These are phyloP conservation scores for Erysimum cheiranthoides DNA, from an alignment of 345 rosid genomes.

Conservation along the genomic window DNA sequence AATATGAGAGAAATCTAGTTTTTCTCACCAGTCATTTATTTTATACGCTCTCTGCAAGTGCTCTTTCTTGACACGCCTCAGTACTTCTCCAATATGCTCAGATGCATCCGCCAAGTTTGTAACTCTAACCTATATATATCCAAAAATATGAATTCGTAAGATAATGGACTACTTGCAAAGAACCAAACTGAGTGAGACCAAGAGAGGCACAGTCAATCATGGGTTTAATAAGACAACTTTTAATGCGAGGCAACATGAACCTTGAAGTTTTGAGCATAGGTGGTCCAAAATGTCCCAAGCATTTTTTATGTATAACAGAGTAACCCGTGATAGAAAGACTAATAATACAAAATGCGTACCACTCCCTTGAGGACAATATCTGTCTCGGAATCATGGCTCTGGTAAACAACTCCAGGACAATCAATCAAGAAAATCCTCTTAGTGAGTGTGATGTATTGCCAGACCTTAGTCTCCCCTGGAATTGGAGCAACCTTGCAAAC, in stretches of 20 bases:
- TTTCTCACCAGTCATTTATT: conserved; percentile 74
- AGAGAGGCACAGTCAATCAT: not conserved
- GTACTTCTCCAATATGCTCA: conserved; percentile 89
- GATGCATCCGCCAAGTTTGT: conserved; percentile 88
- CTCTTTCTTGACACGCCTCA: conserved; percentile 87
- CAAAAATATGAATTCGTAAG: conserved; percentile 8
- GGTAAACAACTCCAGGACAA: conserved; percentile 98
- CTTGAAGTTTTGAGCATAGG: not conserved
- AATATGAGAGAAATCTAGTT: not conserved
- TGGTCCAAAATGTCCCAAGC: not conserved
- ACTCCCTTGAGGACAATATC: conserved; percentile 96
- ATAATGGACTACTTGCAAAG: not conserved
- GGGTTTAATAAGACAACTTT: not conserved
- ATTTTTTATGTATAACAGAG: not conserved
- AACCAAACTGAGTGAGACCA: not conserved
- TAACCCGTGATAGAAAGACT: not conserved
- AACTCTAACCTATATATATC: conserved; percentile 56
- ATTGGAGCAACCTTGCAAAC: conserved; percentile 99
- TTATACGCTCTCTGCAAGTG: conserved; percentile 89
- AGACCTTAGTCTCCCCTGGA: conserved; percentile 98
- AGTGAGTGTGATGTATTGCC: conserved; percentile 97
- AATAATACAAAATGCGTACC: conserved; percentile 55
- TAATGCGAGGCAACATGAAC: not conserved
- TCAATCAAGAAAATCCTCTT: conserved; percentile 93
- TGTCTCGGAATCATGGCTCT: conserved; percentile 83